A percentile compares a stretch with the other conserved stretches of the same genome.
Evolutionary conservation across 108 stramenopile genomes (phyloP).

Genomic region (Skeletonema costatum): DNA sequence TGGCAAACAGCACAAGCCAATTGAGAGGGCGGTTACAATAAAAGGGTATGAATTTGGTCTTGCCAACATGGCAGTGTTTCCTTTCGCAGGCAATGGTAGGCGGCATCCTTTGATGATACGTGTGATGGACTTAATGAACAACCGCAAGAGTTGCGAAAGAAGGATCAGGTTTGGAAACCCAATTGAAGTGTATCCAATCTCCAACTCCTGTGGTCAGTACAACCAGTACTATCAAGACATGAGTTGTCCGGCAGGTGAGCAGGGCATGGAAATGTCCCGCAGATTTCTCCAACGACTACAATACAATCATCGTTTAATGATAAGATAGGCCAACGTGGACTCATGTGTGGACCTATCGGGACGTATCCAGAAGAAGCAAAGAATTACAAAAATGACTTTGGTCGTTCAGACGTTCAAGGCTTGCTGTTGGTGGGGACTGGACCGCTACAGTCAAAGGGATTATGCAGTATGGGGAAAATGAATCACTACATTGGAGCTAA

Average conservation of each 20-base stretch:
- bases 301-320: slow-evolving; percentile 16
- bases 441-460: slow-evolving; percentile 21
- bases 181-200: slow-evolving; percentile 13
- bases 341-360: slow-evolving; percentile 19
- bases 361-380: not conserved
- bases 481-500: slow-evolving; percentile 35
- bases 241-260: slow-evolving; percentile 21
- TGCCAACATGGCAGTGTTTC: slow-evolving; percentile 50
- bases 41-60: slow-evolving; percentile 42
- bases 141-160: not conserved
- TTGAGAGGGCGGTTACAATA: not conserved
- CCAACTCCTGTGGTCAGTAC: slow-evolving; percentile 34
- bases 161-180: not conserved
- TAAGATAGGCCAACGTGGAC: not conserved
- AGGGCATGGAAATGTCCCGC: slow-evolving; percentile 20
- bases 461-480: slow-evolving; percentile 36
- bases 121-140: slow-evolving; percentile 35
- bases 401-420: slow-evolving; percentile 24
- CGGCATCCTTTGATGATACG: slow-evolving; percentile 43
- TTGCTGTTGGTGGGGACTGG: slow-evolving; percentile 53
- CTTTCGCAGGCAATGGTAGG: slow-evolving; percentile 53
- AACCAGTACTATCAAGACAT: slow-evolving; percentile 28
- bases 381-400: slow-evolving; percentile 9
- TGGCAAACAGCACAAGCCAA: not conserved
- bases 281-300: slow-evolving; percentile 14